These are phyloP conservation scores for Coemansia sp. DNA, from an alignment of 192 early-diverging fungal genomes.

Conservation along the genomic window DNA sequence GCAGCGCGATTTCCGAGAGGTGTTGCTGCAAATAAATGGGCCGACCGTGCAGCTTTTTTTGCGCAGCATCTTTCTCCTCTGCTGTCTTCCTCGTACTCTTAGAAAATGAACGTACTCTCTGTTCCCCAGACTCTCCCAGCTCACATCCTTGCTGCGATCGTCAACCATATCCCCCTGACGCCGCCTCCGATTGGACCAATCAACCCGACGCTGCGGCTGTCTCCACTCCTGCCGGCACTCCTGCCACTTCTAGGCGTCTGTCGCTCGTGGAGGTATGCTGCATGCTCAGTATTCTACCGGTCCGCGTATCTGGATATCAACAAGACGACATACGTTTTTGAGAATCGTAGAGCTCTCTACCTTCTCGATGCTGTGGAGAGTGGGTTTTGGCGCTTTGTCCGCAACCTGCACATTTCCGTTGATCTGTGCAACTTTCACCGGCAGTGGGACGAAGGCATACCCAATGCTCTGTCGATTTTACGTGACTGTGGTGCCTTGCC, in stretches of 20 bases:
- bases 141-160: no score
- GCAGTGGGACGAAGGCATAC: neutral
- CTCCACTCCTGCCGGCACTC: neutral
- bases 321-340: neutral
- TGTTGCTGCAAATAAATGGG: no score
- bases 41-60: no score
- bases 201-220: neutral
- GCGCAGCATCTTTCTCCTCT: no score
- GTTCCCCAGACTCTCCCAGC: no score
- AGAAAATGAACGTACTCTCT: no score
- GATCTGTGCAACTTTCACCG: neutral
- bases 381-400: neutral
- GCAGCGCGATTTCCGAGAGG: no score
- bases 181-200: neutral
- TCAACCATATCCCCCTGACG: neutral
- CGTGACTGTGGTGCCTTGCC: neutral
- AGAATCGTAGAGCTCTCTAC: no score
- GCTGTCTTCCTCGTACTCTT: no score
- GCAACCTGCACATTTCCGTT: neutral
- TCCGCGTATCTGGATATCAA: neutral
- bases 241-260: neutral
- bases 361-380: neutral
- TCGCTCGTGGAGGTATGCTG: neutral
- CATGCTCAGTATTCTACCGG: neutral
- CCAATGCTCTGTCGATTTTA: neutral